phyloP scores from a whole-genome alignment of 345 rosid species.

The Eucalyptus pauciflora region DNA sequence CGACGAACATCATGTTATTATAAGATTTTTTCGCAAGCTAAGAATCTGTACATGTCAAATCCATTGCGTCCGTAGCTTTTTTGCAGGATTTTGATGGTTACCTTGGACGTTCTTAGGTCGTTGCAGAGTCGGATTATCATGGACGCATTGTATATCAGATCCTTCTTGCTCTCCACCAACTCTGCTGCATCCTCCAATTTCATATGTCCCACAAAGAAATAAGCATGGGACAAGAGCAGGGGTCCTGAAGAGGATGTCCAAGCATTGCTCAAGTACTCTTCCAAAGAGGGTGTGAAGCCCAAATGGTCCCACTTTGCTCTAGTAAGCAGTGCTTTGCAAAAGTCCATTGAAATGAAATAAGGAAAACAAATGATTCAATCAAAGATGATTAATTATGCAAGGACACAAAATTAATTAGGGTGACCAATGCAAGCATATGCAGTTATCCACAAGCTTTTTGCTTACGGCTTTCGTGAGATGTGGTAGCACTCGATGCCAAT shows the following conservation, averaged over 20 bases:
- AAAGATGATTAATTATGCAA: neutral
- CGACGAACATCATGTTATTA: neutral
- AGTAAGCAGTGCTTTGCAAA: slow-evolving; percentile 26
- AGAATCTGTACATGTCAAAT: neutral
- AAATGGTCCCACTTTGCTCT: slow-evolving; percentile 35
- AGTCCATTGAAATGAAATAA: slow-evolving; percentile 22
- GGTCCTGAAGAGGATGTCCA: slow-evolving; percentile 31
- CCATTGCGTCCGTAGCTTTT: neutral
- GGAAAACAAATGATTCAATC: neutral
- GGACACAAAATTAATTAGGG: neutral
- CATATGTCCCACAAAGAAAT: slow-evolving; percentile 1
- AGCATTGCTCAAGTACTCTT: slow-evolving; percentile 34
- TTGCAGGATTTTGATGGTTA: neutral
- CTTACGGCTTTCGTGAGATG: slow-evolving; percentile 28
- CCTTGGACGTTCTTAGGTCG: slow-evolving; percentile 34
- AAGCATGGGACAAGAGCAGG: slow-evolving; percentile 12
- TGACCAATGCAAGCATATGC: neutral
- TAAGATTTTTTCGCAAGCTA: neutral
- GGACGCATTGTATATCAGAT: slow-evolving; percentile 15
- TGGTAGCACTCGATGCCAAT: slow-evolving; percentile 2
- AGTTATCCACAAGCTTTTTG: neutral
- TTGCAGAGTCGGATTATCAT: slow-evolving; percentile 37
- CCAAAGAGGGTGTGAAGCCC: slow-evolving; percentile 19
- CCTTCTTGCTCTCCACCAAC: neutral
- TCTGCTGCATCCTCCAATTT: neutral